Conservation (phyloP, 2,329 filamentous ascomycete genomes). For the Lachnellula cervina region DNA sequence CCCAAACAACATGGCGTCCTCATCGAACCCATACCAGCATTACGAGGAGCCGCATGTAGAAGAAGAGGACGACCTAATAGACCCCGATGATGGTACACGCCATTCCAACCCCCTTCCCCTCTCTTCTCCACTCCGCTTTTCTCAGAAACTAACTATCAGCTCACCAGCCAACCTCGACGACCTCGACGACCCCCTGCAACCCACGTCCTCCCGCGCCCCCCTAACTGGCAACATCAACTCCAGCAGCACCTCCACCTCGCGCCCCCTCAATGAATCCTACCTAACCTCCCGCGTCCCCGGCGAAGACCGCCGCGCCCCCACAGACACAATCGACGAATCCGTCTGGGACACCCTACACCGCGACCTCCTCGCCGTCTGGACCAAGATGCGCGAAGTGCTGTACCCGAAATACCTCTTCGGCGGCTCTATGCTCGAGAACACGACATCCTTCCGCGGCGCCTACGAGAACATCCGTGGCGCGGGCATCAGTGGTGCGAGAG, state of each 20-base stretch:
- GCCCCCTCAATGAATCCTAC: conserved; percentile 67
- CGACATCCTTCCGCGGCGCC: conserved; percentile 52
- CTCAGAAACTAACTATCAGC: conserved; percentile 12
- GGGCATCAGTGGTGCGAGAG: conserved; percentile 54
- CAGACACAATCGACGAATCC: conserved; percentile 93
- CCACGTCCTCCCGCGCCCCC: conserved; percentile 70
- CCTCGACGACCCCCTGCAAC: conserved; percentile 90
- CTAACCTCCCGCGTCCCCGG: conserved; percentile 86
- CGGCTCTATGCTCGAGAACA: conserved; percentile 57
- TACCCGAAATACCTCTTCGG: conserved; percentile 90
- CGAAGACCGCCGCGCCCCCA: conserved; percentile 83
- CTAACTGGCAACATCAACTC: conserved; percentile 74
- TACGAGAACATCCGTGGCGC: conserved; percentile 57
- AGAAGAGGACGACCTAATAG: conserved; percentile 65
- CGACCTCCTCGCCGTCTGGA: conserved; percentile 89
- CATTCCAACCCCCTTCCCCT: conserved; percentile 14
- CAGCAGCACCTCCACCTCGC: conserved; percentile 45
- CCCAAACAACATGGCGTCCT: conserved; percentile 29
- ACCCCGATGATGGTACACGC: conserved; percentile 66
- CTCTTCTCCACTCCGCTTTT: conserved; percentile 2
- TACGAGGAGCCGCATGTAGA: conserved; percentile 56
- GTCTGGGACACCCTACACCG: conserved; percentile 97
- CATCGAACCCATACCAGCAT: conserved; percentile 48
- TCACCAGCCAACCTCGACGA: conserved; percentile 52
- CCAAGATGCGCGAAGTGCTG: conserved; percentile 95